Evolutionary conservation across 768 basidiomycete genomes (phyloP).

Genomic region (Lactarius deliciosus): DNA sequence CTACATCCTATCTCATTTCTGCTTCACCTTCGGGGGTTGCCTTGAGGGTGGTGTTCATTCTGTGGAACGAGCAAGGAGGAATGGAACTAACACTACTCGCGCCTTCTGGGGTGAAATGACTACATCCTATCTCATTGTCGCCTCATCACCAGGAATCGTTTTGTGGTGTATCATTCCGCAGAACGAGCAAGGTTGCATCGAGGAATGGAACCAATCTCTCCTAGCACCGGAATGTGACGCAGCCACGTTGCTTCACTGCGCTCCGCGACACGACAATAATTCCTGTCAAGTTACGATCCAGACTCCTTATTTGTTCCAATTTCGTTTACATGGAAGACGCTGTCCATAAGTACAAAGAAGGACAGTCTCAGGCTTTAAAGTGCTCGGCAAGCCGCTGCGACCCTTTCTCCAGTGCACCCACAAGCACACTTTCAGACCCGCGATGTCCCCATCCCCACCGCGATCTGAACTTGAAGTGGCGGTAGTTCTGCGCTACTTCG

Average conservation of each 20-base stretch:
- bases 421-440: not conserved
- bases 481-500: conserved; percentile 10
- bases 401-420: not conserved
- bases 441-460: not conserved
- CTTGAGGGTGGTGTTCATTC: not conserved
- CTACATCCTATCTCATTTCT: no score
- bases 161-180: not conserved
- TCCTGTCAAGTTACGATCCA: not conserved
- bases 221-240: no score
- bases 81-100: no score
- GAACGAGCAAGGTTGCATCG: not conserved
- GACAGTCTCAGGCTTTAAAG: not conserved
- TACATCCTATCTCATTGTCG: no score
- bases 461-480: conserved; percentile 1
- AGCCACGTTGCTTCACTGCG: no score
- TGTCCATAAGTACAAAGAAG: not conserved
- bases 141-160: not conserved
- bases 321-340: no score
- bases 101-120: no score
- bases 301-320: not conserved
- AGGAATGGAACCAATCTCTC: not conserved
- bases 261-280: no score
- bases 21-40: not conserved
- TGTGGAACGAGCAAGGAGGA: not conserved
- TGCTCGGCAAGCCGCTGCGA: not conserved